phyloP scores from a whole-genome alignment of 768 basidiomycete genomes.

The Leccinum fibrillosum region DNA sequence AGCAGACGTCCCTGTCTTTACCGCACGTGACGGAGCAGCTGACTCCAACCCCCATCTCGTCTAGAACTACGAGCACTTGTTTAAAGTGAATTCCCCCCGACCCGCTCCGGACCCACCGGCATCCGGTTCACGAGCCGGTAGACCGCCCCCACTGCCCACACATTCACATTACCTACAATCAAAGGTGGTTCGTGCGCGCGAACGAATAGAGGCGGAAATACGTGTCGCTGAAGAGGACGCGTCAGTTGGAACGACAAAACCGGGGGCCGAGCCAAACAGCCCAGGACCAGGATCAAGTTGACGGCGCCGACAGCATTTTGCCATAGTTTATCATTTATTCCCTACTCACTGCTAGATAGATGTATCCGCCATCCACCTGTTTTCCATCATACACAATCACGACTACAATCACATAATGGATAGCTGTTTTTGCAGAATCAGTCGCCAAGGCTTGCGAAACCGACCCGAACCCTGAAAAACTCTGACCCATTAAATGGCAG shows the following conservation, averaged over 20 bases:
- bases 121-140: conserved; percentile 36
- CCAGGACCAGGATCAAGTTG: conserved; percentile 22
- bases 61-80: conserved; percentile 91
- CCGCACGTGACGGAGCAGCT: neutral
- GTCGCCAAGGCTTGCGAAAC: neutral
- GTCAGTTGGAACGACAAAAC: conserved; percentile 12
- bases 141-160: conserved; percentile 39
- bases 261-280: conserved; percentile 16
- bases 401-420: conserved; percentile 12
- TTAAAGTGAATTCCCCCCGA: conserved; percentile 83
- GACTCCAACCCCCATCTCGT: neutral
- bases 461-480: no score
- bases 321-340: conserved; percentile 15
- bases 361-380: conserved; percentile 16
- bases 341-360: conserved; percentile 20
- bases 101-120: conserved; percentile 48
- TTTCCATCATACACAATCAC: conserved; percentile 14
- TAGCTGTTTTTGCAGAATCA: neutral
- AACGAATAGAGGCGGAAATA: conserved; percentile 90
- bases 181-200: conserved; percentile 92
- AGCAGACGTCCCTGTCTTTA: conserved; percentile 12
- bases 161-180: conserved; percentile 94
- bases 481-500: neutral
- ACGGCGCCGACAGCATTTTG: conserved; percentile 6
- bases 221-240: conserved; percentile 28